Conservation (phyloP, 176 grass and related monocot genomes). For the Carex scoparia region DNA sequence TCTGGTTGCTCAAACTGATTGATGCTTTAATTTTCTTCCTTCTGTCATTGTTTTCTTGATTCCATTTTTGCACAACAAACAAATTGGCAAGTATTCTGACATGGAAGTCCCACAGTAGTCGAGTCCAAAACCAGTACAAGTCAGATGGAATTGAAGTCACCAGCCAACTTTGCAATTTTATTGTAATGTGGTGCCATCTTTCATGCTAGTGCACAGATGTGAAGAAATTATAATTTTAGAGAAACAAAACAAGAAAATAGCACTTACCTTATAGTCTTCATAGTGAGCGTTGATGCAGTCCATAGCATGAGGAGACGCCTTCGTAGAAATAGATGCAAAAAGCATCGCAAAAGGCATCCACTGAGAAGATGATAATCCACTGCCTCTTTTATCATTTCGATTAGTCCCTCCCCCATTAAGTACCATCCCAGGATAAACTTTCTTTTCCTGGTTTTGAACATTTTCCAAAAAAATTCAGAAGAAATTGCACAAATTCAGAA, state of each 20-base stretch:
- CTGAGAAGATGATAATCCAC: constrained; percentile 38
- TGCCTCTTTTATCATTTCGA: not conserved
- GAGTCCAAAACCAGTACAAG: not conserved
- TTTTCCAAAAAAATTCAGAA: not conserved
- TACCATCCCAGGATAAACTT: not conserved
- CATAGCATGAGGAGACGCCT: constrained; percentile 60
- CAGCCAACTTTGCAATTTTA: not conserved
- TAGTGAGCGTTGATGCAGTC: constrained; percentile 46
- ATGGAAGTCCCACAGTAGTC: not conserved
- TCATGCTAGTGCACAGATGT: not conserved
- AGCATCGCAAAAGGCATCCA: constrained; percentile 88
- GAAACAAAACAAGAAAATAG: not conserved
- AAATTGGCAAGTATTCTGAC: not conserved
- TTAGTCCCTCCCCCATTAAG: not conserved
- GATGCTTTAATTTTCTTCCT: not conserved
- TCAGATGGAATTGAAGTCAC: not conserved
- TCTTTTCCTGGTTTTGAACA: not conserved
- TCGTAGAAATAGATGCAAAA: constrained; percentile 70
- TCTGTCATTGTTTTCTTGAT: not conserved
- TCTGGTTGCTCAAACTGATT: not conserved
- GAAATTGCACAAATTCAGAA: not conserved
- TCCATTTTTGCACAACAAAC: not conserved
- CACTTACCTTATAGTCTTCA: constrained; percentile 73
- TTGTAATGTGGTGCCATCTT: not conserved
- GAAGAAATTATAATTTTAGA: not conserved